These are phyloP conservation scores for Aspergillus aculeatinus DNA, from an alignment of 2,329 filamentous ascomycete species.

Conservation along the genomic window DNA sequence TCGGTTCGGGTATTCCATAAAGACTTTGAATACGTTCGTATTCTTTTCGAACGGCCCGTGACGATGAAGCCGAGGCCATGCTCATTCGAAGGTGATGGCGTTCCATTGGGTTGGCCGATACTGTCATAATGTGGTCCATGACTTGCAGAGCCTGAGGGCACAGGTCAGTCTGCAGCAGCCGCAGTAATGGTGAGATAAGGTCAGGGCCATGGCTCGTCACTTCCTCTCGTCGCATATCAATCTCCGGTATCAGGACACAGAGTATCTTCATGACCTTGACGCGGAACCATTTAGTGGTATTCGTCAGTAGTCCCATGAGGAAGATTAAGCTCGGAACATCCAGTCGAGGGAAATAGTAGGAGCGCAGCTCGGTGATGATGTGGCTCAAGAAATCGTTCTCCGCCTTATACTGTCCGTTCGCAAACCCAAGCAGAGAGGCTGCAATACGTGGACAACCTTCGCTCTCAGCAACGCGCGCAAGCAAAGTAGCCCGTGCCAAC, in stretches of 20 bases:
- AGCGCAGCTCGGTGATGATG: conserved; percentile 70
- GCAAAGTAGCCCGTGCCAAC: conserved; percentile 64
- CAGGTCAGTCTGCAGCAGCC: conserved; percentile 87
- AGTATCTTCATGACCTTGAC: conserved; percentile 89
- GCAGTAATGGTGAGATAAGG: conserved; percentile 85
- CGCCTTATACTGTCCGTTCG: conserved; percentile 63
- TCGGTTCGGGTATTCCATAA: conserved; percentile 93
- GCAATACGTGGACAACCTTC: conserved; percentile 69
- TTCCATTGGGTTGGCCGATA: conserved; percentile 88
- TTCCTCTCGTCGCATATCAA: conserved; percentile 89
- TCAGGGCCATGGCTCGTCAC: conserved; percentile 90
- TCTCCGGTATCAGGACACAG: conserved; percentile 77
- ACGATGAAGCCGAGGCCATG: conserved; percentile 81
- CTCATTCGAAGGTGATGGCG: conserved; percentile 96
- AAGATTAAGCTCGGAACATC: conserved; percentile 87
- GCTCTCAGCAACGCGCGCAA: conserved; percentile 70
- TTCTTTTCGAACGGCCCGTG: conserved; percentile 83
- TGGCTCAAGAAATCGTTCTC: conserved; percentile 75
- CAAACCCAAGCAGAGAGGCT: conserved; percentile 67
- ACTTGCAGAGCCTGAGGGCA: conserved; percentile 91
- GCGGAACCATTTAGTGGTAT: conserved; percentile 85
- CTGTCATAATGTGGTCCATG: conserved; percentile 90
- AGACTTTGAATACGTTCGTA: conserved; percentile 92
- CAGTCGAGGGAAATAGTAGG: conserved; percentile 75
- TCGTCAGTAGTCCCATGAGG: conserved; percentile 86